These are phyloP conservation scores for Malus sieversii DNA, from an alignment of 306 rosid genomes.

Conservation along the genomic window DNA sequence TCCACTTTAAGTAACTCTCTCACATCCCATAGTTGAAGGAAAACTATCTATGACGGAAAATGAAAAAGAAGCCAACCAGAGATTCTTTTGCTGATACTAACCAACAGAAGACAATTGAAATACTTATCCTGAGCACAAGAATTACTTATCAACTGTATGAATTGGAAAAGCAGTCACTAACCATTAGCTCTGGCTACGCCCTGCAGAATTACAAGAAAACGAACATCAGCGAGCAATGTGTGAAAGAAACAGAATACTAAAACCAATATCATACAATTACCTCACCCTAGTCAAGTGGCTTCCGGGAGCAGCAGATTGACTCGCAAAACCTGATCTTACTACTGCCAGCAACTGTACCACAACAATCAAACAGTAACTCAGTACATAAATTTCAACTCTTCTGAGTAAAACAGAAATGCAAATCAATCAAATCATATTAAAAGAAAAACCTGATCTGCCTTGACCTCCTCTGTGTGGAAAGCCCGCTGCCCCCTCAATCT, in stretches of 20 bases:
- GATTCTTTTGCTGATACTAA: neutral
- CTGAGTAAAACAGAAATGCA: neutral
- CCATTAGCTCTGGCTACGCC: conserved; percentile 38
- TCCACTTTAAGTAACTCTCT: neutral
- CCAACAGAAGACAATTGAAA: neutral
- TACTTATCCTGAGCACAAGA: neutral
- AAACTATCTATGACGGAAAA: neutral
- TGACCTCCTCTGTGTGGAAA: conserved; percentile 5
- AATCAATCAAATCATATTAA: neutral
- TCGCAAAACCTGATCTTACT: conserved; percentile 10
- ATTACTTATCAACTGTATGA: neutral
- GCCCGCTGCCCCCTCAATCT: conserved; percentile 10
- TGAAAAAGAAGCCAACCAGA: neutral
- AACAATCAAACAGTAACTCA: neutral
- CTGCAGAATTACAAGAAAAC: conserved; percentile 35
- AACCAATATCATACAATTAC: conserved; percentile 11
- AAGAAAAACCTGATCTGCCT: conserved; percentile 8
- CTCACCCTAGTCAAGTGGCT: conserved; percentile 28
- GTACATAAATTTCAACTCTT: neutral
- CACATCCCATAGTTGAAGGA: neutral
- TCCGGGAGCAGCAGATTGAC: conserved; percentile 10
- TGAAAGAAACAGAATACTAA: neutral
- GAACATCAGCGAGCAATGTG: conserved; percentile 1
- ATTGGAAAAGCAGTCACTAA: conserved; percentile 19
- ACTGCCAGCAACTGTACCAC: conserved; percentile 26